Evolutionary conservation across 768 basidiomycete species (phyloP).

Genomic region (Pulveroboletus sp.): DNA sequence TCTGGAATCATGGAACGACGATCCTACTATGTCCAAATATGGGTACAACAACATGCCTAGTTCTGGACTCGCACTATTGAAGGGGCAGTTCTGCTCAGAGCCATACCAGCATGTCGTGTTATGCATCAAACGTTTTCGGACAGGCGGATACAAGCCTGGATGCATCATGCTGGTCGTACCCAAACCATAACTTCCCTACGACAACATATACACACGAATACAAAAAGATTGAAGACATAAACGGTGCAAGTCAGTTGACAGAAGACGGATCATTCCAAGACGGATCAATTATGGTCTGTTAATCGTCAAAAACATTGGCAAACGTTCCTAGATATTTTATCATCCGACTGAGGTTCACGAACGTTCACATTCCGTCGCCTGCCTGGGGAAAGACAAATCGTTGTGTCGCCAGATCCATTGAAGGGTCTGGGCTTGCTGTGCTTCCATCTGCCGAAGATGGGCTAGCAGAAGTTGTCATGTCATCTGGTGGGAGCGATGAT

Average conservation of each 20-base stretch:
- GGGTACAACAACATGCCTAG: background rate
- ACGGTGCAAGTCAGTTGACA: background rate
- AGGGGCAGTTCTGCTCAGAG: background rate
- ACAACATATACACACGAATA: conserved; percentile 1
- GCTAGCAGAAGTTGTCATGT: conserved; percentile 21
- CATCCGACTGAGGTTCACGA: conserved; percentile 7
- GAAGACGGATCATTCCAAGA: background rate
- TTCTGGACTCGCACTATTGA: background rate
- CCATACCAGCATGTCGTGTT: background rate
- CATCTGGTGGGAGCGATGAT: conserved; percentile 12
- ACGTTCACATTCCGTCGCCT: conserved; percentile 14
- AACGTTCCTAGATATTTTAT: conserved; percentile 1
- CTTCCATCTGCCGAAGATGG: conserved; percentile 20
- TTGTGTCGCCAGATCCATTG: conserved; percentile 14
- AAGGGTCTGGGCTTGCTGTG: conserved; percentile 18
- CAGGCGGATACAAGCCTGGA: background rate
- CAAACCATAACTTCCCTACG: background rate
- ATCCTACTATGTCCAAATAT: conserved; percentile 9
- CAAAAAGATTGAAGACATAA: background rate
- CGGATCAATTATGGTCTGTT: background rate
- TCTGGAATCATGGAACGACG: conserved; percentile 16
- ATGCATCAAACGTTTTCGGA: background rate
- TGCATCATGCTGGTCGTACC: background rate
- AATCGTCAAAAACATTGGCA: background rate
- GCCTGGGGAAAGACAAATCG: conserved; percentile 17